Conservation (phyloP, 2,329 filamentous ascomycete genomes). For the Aureobasidium leucospermi region DNA sequence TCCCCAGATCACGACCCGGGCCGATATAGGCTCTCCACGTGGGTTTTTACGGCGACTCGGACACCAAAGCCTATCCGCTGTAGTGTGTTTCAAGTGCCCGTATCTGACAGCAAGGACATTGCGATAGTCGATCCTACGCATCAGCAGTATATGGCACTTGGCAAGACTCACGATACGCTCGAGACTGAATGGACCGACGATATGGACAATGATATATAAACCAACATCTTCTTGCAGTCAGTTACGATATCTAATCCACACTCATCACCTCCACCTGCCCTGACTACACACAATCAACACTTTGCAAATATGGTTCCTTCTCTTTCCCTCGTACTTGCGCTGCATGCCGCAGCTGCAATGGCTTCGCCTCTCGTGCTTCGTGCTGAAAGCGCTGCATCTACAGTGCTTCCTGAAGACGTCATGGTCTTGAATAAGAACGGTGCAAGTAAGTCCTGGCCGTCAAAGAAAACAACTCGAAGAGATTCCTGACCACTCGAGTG, state of each 20-base stretch:
- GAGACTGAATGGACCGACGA: not conserved
- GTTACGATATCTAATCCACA: too few species aligned
- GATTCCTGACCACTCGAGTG: not conserved
- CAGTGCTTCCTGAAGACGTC: not conserved
- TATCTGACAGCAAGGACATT: not conserved
- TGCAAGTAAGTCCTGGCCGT: not conserved
- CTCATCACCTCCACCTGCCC: too few species aligned
- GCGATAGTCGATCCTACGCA: not conserved
- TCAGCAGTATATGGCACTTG: not conserved
- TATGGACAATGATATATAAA: not conserved
- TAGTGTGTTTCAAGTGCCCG: not conserved
- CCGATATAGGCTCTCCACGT: not conserved
- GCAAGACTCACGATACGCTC: not conserved
- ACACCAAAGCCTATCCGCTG: not conserved
- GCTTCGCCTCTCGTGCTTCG: not conserved
- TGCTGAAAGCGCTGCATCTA: too few species aligned
- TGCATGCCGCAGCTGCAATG: not conserved
- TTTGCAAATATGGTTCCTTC: not conserved
- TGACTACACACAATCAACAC: too few species aligned
- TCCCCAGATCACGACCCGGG: not conserved
- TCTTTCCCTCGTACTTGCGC: not conserved
- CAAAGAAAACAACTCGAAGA: not conserved
- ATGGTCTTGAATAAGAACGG: not conserved
- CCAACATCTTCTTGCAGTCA: not conserved
- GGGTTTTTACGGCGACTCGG: not conserved